Evolutionary conservation across 495 filamentous ascomycete species (phyloP), one percentile per base, ranked within the genome.

Genomic region (Echria macrotheca): DNA sequence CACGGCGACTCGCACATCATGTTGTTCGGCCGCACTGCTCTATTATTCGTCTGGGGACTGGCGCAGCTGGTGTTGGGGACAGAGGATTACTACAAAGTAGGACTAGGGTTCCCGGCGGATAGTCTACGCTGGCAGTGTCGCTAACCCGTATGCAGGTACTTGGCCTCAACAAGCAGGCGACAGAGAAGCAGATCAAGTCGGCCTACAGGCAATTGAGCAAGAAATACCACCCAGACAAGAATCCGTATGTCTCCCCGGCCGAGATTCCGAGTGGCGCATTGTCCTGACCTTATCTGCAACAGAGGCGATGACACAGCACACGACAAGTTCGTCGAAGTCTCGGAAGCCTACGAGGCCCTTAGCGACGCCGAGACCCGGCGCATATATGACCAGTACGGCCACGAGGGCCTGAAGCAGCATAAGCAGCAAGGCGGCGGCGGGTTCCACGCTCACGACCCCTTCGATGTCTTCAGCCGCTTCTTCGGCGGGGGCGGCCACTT

Each of bases 191-290:
- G 61, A 90, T 98, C 69, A 99, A 97, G 69, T 82, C 85, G n/a
- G 94, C 93, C 26, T 99, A 99, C 68, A 81, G 89, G 41, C 85
- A 80, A 40, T 71, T 97, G 4, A 93, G 87, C 76, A 96, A 96
- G 69, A 95, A 95, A 70, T 96, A 77, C 67, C 93, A 99, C 60
- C 93, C 93, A 1, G 93, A 99, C 65, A 99, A 99, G 79, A 99
- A 99, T 55, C 93, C 93, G 88, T 95, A 71, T 59, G 85, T 78
- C 43, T 21, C 41, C 32, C 48, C 11, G 38, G 44, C 17, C 31
- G 29, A 15, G 9, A n/a, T 23, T 33, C 22, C 38, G 21, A 12
- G 10, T 26, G 39, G 23, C 39, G 23, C 39, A 37, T 47, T 22
- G 11, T 22, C 22, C 52, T 41, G 19, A 46, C 41, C n/a, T n/a